Base-by-base conservation (phyloP, 805 yeast species). In the Sporopachydermia lactativora region DNA sequence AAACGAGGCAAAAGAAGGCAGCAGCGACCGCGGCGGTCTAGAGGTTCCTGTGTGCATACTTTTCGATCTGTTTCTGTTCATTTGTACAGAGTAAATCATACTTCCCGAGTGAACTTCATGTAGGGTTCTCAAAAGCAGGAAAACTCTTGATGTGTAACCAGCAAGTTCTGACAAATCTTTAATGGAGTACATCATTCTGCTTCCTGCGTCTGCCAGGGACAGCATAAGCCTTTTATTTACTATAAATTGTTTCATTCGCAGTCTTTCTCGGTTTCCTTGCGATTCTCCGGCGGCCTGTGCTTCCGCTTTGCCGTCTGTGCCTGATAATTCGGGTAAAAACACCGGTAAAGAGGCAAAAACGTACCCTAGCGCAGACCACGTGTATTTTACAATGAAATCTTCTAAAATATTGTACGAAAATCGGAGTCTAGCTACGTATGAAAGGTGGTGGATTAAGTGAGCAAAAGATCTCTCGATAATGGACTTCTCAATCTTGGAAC, bases 311-410 rank as follows among this genome's bases (percentile, higher is more conserved):
- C 47, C 45, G 19, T 43, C 44, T 18, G 45, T 50, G 14, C 54
- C 52, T 38, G 50, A 55, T 45, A 68, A 48, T 3, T 67, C 57
- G 15, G 77, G 78, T 43, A 84, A 57, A 40, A 86, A 73, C 14
- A 88, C 88, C 2, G 97, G 97, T 46, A 88, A 70, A 1, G 95
- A 81, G 0, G 95, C 83, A 61, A 84, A 86, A 16, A 86, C 59
- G 55, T 85, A 86, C n/a, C 96, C 96, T 61, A 88, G 71, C 0
- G 94, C 95, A 3, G 95, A 85, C 96, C 96, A 88, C 8, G 89
- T 75, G 54, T 83, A 85, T 60, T 86, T 88, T 57, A 88, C 70
- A 38, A 86, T 74, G 52, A 85, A 84, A 54, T 85, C 94, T 61
- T 88, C 96, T 44, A 81, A 58, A 45, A 83, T 66, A 40, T 77